Conservation (phyloP, 1,284 basidiomycete genomes). For the Hemileia vastatrix region DNA sequence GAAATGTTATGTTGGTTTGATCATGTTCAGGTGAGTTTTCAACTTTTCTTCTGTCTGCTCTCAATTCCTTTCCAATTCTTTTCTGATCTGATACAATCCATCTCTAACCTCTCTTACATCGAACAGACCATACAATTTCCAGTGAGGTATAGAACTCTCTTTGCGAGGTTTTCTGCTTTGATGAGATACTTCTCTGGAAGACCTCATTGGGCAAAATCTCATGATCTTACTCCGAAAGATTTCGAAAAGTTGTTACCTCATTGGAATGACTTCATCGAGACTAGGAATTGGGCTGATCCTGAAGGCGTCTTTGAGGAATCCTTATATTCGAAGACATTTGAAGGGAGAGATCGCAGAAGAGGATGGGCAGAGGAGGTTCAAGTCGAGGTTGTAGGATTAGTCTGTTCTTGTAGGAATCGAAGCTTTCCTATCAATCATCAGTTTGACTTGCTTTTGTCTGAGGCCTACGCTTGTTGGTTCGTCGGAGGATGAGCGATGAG, state of each 20-base stretch:
- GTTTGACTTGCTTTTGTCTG: no score
- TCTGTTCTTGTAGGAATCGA: no score
- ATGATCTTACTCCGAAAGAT: conserved; percentile 59
- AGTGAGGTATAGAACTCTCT: conserved; percentile 75
- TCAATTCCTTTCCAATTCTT: not conserved
- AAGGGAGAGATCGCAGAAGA: no score
- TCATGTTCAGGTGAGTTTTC: conserved; percentile 73
- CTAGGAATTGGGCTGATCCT: conserved; percentile 68
- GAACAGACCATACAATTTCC: conserved; percentile 71
- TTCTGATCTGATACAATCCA: not conserved
- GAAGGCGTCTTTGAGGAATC: conserved; percentile 59
- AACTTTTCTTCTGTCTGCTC: conserved; percentile 1
- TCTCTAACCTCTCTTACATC: not conserved
- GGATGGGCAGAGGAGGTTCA: no score
- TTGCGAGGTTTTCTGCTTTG: conserved; percentile 68
- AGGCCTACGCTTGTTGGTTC: no score
- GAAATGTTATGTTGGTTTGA: conserved; percentile 90
- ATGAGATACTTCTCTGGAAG: conserved; percentile 64
- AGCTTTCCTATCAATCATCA: no score
- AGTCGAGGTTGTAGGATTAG: no score
- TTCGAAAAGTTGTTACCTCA: conserved; percentile 67
- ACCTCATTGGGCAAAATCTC: conserved; percentile 97
- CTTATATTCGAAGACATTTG: conserved; percentile 51
- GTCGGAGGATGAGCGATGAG: no score
- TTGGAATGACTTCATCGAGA: conserved; percentile 66